Evolutionary conservation across 345 rosid species (phyloP).

Genomic region (Gossypium ekmanianum): DNA sequence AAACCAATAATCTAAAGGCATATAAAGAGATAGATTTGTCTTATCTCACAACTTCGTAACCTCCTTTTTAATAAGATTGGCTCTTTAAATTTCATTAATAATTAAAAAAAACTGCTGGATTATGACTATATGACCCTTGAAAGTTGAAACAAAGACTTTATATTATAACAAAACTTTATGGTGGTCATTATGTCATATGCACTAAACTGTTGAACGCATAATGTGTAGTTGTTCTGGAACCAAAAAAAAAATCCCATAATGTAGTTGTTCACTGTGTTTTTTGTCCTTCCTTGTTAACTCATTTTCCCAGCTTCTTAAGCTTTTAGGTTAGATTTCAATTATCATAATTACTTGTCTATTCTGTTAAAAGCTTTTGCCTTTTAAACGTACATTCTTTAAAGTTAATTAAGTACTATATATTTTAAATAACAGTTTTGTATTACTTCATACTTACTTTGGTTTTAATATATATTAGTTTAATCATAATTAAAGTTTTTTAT

Average conservation of each 20-base stretch:
- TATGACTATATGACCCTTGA: not conserved
- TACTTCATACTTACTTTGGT: not conserved
- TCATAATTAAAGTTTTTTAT: too few relatives aligned
- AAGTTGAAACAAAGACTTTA: not conserved
- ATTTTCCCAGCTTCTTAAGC: not conserved
- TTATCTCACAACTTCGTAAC: too few relatives aligned
- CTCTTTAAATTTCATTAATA: not conserved
- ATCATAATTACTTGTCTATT: not conserved
- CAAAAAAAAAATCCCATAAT: not conserved
- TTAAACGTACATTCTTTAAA: not conserved
- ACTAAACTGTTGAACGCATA: not conserved
- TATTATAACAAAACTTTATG: not conserved
- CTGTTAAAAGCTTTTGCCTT: not conserved
- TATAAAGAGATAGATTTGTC: too few relatives aligned
- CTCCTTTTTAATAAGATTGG: too few relatives aligned
- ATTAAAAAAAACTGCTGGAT: not conserved
- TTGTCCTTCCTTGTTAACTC: not conserved
- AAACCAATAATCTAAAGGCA: too few relatives aligned
- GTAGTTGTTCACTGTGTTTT: not conserved
- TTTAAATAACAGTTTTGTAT: not conserved
- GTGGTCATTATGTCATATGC: not conserved
- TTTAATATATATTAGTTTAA: too few relatives aligned
- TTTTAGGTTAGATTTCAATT: not conserved
- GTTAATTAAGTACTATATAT: not conserved
- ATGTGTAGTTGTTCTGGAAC: not conserved